Evolutionary conservation across 306 rosid genomes (phyloP).

Genomic region (Vigna angularis): DNA sequence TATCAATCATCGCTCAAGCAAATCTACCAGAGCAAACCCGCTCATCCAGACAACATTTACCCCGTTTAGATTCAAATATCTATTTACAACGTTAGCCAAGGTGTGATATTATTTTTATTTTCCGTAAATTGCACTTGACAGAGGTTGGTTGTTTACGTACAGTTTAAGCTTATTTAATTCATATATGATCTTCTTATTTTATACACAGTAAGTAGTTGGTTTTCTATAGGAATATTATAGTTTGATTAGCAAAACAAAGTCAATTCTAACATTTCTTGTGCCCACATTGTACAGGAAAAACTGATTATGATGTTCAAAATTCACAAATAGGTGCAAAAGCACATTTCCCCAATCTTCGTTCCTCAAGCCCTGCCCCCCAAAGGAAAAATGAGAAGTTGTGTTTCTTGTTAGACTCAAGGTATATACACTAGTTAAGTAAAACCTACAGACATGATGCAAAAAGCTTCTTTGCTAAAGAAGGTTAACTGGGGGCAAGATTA

Average conservation of each 20-base stretch:
- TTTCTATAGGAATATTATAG: not conserved
- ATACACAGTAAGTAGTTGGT: not conserved
- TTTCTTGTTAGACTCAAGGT: conserved; percentile 11
- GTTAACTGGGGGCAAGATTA: not conserved
- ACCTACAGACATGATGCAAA: not conserved
- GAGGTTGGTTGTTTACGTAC: not conserved
- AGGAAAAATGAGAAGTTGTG: not conserved
- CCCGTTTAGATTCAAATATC: conserved; percentile 18
- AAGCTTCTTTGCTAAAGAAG: not conserved
- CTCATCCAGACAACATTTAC: not conserved
- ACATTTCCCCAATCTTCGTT: not conserved
- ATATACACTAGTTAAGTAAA: not conserved
- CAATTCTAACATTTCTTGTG: not conserved
- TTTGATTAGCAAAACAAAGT: conserved; percentile 14
- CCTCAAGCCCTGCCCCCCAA: not conserved
- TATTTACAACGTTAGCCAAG: not conserved
- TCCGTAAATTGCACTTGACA: not conserved
- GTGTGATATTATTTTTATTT: not conserved
- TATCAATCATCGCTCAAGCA: not conserved
- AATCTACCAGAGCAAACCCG: not conserved
- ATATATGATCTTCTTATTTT: not conserved
- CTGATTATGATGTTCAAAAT: not conserved
- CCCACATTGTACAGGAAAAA: conserved; percentile 13
- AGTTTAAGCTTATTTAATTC: not conserved
- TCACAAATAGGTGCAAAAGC: not conserved